A percentile compares a stretch with the other conserved stretches of the same genome.
Evolutionary conservation across 2,329 filamentous ascomycete genomes (phyloP).

Genomic region (Talaromyces sp.): DNA sequence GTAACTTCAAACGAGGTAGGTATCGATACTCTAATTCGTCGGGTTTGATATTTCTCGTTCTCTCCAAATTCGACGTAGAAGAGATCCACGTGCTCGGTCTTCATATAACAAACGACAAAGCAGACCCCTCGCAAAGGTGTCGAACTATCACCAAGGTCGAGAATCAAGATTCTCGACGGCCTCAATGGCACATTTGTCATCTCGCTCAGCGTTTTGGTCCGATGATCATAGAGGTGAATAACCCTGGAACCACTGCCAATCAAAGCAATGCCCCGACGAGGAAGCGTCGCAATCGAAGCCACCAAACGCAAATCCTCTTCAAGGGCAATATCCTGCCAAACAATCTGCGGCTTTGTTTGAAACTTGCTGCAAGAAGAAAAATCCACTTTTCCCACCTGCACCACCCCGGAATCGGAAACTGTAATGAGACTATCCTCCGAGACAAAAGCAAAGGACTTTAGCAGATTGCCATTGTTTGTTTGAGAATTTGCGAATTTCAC

Average conservation of each 20-base stretch:
- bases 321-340: conserved; percentile 22
- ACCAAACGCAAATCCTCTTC: conserved; percentile 28
- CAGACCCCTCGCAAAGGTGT: conserved; percentile 13
- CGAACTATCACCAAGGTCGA: conserved; percentile 12
- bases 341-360: conserved; percentile 13
- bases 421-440: conserved; percentile 29
- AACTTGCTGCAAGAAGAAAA: not conserved
- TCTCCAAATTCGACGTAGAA: conserved; percentile 19
- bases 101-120: conserved; percentile 25
- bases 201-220: conserved; percentile 21
- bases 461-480: conserved; percentile 11
- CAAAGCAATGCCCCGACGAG: conserved; percentile 28
- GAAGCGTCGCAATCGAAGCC: conserved; percentile 25
- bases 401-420: conserved; percentile 23
- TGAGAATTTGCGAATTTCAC: conserved; percentile 14
- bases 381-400: conserved; percentile 28
- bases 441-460: conserved; percentile 32
- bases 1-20: conserved; percentile 49
- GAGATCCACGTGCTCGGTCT: conserved; percentile 24
- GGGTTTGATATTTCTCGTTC: conserved; percentile 23
- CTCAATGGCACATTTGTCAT: conserved; percentile 23
- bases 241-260: conserved; percentile 29
- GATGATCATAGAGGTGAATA: conserved; percentile 32
- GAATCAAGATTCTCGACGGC: conserved; percentile 24
- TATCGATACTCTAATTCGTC: conserved; percentile 19